Evolutionary conservation across 352 stramenopile species (phyloP), one percentile per base, ranked within the genome.

Genomic region (Albugo laibachii): DNA sequence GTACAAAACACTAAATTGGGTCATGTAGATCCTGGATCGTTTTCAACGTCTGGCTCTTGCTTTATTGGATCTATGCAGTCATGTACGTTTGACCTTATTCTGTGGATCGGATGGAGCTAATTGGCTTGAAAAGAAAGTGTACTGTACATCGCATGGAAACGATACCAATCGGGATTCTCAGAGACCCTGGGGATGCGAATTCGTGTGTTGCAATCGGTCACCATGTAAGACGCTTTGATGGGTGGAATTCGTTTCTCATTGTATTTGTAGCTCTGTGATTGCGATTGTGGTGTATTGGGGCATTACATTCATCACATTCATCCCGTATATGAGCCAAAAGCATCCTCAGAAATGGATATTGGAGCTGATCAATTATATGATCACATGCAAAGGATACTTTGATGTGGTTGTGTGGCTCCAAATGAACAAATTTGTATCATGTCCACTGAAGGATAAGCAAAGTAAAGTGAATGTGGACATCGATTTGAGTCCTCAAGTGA

Each of bases 261-360:
- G 75, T 12, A 75, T 88, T 36, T 87, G 75, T 13, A 79, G 88
- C 66, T 89, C 67, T 44, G 77, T 91, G 53, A 87, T 91, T 35
- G 78, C 78, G n/a, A 88, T 92, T 52, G 86, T 92, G 59, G 85
- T 92, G 49, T 92, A 92, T 61, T 92, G 78, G 78, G 71, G 68
- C 13, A 55, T 92, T 53, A 87, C 74, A 13, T 88, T 92, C 54
- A 63, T 67, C 49, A 62, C 88, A 52, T 92, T 88, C 57, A 73
- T 92, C 48, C 78, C 78, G 40, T 92, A 87, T 50, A 52, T 92
- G 20, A 59, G 83, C n/a, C 31, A 58, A 11, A 39, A 37, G 1
- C 58, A 83, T 54, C 59, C 58, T 1, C 36, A 74, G 8, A 69
- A 52, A 36, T 58, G 62, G 58, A 54, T 91, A 11, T 58, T 57